Base-by-base conservation (phyloP, 2,329 filamentous ascomycete species). In the Volutella citrinella region DNA sequence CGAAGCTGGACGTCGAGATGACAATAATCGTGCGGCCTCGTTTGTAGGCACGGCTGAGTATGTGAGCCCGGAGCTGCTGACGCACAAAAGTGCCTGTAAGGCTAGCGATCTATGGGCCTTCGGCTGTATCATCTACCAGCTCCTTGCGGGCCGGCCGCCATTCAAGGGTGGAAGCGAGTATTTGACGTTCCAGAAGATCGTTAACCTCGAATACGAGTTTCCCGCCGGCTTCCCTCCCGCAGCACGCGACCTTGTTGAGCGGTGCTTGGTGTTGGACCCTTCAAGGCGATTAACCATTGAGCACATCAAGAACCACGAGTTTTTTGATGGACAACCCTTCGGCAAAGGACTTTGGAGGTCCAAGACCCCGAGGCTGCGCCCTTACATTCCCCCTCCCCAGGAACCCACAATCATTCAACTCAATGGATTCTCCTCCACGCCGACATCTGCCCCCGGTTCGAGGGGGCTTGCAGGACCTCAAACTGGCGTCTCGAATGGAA, bases 21-120 rank as follows among this genome's bases (percentile, higher is more conserved):
- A 55, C 7, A 79, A 84, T 32, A 80, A 81, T 46, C 78, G 89
- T 47, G 89, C 91, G 10, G 87, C 87, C 21, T 98, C 93, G 0
- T 98, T 98, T 59, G 93, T 98, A 25, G 93, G 93, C 22, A 98
- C 93, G 1, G 93, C 93, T 10, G 93, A 98, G 61, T 98, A 98
- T 55, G 93, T 98, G 49, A 97, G 93, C 55, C 93, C 93, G 0
- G 93, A 98, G 60, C 73, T 98, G n/a, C 71, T 98, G 34, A 95
- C 87, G 19, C 89, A 95, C 56, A 97, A 97, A 68, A 94, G 87
- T 54, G 93, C 91, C 14, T 96, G 91, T 70, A 98, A 97, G 66
- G 87, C 91, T 26, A 97, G 93, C 61, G 93, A 98, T 64, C 65
- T 98, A 30, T 98, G 93, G 93, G 93, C 93, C 4, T 98, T 95